Percentiles rank a stretch among this genome's conserved stretches.
Conservation (phyloP, 371 early-diverging fungal species). For the Spraguea lophii region DNA sequence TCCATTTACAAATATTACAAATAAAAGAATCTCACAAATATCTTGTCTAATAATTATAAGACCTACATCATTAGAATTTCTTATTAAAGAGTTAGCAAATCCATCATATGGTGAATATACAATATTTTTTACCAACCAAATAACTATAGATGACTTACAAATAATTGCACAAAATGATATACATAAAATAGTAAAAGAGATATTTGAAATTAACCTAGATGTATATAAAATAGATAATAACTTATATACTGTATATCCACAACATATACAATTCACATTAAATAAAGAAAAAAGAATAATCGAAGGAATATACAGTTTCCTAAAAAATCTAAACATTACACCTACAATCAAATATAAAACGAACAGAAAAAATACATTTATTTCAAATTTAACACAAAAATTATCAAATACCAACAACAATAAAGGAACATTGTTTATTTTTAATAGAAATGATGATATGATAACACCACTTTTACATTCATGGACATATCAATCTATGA, state of each 20-base stretch:
- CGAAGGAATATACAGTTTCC: slow-evolving; percentile 18
- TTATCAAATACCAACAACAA: neutral
- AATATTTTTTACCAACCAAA: slow-evolving; percentile 35
- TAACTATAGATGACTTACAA: slow-evolving; percentile 28
- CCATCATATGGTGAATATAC: slow-evolving; percentile 41
- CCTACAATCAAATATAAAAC: slow-evolving; percentile 26
- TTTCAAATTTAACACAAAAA: neutral
- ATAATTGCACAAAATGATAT: slow-evolving; percentile 37
- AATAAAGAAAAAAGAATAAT: slow-evolving; percentile 3
- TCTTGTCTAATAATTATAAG: slow-evolving; percentile 35
- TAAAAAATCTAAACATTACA: slow-evolving; percentile 22
- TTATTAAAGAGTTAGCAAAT: slow-evolving; percentile 31
- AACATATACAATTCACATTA: neutral
- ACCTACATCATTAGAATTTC: slow-evolving; percentile 16
- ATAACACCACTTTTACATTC: slow-evolving; percentile 43
- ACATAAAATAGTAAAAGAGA: slow-evolving; percentile 33
- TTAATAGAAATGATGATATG: slow-evolving; percentile 41
- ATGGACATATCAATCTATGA: slow-evolving; percentile 44
- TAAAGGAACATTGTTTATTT: slow-evolving; percentile 22
- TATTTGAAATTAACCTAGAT: slow-evolving; percentile 42
- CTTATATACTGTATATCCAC: slow-evolving; percentile 8
- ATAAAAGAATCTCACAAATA: slow-evolving; percentile 25
- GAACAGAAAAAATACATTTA: neutral
- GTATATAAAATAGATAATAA: slow-evolving; percentile 20
- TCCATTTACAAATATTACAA: slow-evolving; percentile 19